Base-by-base conservation (phyloP, 2,329 filamentous ascomycete genomes). In the Penicillium sp. region DNA sequence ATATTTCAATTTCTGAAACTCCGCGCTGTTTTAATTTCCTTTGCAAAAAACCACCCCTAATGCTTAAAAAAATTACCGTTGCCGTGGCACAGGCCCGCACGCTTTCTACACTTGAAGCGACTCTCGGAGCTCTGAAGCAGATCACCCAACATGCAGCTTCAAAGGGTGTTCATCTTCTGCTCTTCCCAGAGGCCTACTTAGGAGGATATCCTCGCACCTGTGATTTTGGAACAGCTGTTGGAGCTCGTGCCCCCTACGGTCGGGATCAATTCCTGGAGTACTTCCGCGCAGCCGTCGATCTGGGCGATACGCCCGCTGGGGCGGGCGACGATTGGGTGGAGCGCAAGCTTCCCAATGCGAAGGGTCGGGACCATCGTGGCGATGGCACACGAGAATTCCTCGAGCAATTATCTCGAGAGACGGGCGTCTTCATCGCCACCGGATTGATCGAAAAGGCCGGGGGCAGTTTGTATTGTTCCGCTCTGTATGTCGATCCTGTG, bases 141-240 rank as follows among this genome's bases (percentile, higher is more conserved):
- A 85, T 89, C 13, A 86, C 89, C 32, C 76, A 75, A 22, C 75
- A 80, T 34, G 92, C 92, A n/a, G 83, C 86, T 38, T 80, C 71
- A 11, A 72, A 77, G 40, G 78, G 77, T 45, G 78, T 85, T 14
- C 78, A 94, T 70, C 81, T 97, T 47, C 81, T 97, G 27, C 85
- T 97, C 49, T 92, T 97, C 57, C 93, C 93, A 0, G 92, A 97
- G 77, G 92, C 92, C 21, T 96, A 91, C 69, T 82, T 97, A 1
- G 93, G 93, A 44, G 93, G 92, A 1, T 97, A 97, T 70, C 93
- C 93, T 16, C 88, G 92, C 10, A 91, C 88, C 16, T 87, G 87
- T 58, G 79, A 79, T 47, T 96, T 96, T 67, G 92, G 92, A 4
- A 86, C 86, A 44, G 81, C 83, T 1, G 81, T 96, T 5, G 92